Evolutionary conservation across 371 early-diverging fungal genomes (phyloP).

Genomic region (Rhizopus delemar): DNA sequence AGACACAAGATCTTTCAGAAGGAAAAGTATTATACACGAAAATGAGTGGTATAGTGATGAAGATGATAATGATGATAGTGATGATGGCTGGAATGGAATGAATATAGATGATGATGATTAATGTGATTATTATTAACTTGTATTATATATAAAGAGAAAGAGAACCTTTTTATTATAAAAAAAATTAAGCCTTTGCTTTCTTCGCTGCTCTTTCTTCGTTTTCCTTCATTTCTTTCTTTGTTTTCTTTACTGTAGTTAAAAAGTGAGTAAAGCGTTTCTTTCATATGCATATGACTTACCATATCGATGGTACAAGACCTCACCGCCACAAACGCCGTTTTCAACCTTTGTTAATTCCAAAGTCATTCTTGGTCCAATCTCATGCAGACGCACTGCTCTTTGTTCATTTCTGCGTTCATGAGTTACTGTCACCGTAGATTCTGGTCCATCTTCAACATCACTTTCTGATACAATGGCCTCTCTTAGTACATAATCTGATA

Average conservation of each 20-base stretch:
- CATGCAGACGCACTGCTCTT: conserved; percentile 82
- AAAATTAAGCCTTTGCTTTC: not conserved
- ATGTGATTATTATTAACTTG: conserved; percentile 43
- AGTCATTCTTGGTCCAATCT: conserved; percentile 93
- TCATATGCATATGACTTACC: conserved; percentile 30
- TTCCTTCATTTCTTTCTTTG: conserved; percentile 69
- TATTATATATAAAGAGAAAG: conserved; percentile 9
- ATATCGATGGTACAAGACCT: conserved; percentile 84
- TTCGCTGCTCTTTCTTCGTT: conserved; percentile 32
- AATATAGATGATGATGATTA: conserved; percentile 18
- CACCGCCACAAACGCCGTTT: conserved; percentile 89
- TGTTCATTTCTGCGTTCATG: conserved; percentile 77
- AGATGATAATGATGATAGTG: conserved; percentile 39
- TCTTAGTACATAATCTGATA: conserved; percentile 87
- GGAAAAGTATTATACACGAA: conserved; percentile 30
- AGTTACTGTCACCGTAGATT: conserved; percentile 76
- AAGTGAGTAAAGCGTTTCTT: conserved; percentile 10
- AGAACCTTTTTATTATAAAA: no score
- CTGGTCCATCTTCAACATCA: conserved; percentile 91
- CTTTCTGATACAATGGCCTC: conserved; percentile 88
- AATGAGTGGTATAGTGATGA: conserved; percentile 50
- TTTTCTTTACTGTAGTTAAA: conserved; percentile 62
- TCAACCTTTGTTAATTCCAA: conserved; percentile 89
- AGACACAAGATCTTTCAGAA: conserved; percentile 37
- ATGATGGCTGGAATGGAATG: conserved; percentile 29